Evolutionary conservation across 441 rosid species (phyloP), one percentile per base, ranked within the genome.

Genomic region (Erodium texanum): DNA sequence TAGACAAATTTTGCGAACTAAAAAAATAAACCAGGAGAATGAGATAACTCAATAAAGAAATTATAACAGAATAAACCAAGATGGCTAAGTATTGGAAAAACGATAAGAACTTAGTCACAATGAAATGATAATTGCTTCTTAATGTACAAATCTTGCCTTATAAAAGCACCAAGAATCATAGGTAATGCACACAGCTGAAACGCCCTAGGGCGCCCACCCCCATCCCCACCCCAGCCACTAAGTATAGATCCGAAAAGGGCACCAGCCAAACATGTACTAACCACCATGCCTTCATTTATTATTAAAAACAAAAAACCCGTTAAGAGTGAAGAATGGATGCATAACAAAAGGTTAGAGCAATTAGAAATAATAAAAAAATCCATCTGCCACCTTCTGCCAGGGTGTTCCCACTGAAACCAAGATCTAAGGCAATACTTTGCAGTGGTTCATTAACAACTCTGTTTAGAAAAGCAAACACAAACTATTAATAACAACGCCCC

Each of bases 241-340:
- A 91, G 85, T 71, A 92, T 64, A 45, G 94, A 94, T 77, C 99
- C 97, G 74, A 86, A 36, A 12, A 89, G 87, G 73, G 97, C 97
- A 64, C 99, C 99, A n/a, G 87, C 99, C 77, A 94, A 82, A 72
- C 96, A 94, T n/a, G 86, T 87, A 77, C 99, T 91, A 66, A 94
- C 99, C 75, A 92, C 99, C 71, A 94, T 79, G 71, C 99, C 97
- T 93, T 81, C 80, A 84, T 70, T 52, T 16, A 9, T 62, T 34
- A 43, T 66, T 75, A 73, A 66, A 68, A 62, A 74, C 12, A 5
- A 50, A 50, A 52, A 52, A 16, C 20, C 10, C 9, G 59, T 52
- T 52, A 52, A 52, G 7, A 18, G 1, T 52, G 59, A 16, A 16
- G 18, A 15, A 16, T 52, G 22, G 22, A 52, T 16, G 10, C 59